Evolutionary conservation across 805 yeast genomes (phyloP).

Genomic region (Pichia pseudocactophila): DNA sequence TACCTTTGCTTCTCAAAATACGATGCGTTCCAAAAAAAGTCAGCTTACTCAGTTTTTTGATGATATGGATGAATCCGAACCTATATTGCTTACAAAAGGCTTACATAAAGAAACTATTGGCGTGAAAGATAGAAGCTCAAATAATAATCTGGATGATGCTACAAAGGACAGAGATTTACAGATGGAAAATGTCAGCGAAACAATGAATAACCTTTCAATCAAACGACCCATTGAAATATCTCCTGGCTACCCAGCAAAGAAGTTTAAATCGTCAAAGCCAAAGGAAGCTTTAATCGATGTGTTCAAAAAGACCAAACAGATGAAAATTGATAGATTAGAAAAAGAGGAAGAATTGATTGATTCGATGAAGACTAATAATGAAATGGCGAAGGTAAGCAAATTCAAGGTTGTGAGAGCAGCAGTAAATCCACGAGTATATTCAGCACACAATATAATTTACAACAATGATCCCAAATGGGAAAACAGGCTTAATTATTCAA

Average conservation of each 20-base stretch:
- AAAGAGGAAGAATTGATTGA: slow-evolving; percentile 5
- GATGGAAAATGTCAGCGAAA: neutral
- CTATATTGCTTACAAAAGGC: neutral
- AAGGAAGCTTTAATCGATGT: slow-evolving; percentile 1
- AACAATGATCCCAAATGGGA: slow-evolving; percentile 13
- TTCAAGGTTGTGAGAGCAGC: slow-evolving; percentile 7
- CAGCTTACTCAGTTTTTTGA: neutral
- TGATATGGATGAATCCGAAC: neutral
- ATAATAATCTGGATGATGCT: neutral
- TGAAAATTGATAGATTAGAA: slow-evolving; percentile 7
- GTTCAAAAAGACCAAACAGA: slow-evolving; percentile 13
- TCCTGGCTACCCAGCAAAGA: neutral
- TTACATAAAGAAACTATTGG: too few species aligned
- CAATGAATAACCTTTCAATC: too few species aligned
- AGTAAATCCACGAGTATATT: slow-evolving; percentile 1
- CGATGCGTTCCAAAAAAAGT: neutral
- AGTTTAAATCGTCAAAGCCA: neutral
- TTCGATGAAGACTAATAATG: neutral
- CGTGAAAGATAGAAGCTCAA: neutral
- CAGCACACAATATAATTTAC: neutral
- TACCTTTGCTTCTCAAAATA: neutral
- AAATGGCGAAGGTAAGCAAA: slow-evolving; percentile 9
- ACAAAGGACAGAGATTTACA: neutral
- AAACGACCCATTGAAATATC: neutral
- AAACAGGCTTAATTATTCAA: slow-evolving; percentile 14